A percentile compares a stretch with the other conserved stretches of the same genome.
Conservation (phyloP, 1,284 basidiomycete genomes). For the Peniophora sp. region DNA sequence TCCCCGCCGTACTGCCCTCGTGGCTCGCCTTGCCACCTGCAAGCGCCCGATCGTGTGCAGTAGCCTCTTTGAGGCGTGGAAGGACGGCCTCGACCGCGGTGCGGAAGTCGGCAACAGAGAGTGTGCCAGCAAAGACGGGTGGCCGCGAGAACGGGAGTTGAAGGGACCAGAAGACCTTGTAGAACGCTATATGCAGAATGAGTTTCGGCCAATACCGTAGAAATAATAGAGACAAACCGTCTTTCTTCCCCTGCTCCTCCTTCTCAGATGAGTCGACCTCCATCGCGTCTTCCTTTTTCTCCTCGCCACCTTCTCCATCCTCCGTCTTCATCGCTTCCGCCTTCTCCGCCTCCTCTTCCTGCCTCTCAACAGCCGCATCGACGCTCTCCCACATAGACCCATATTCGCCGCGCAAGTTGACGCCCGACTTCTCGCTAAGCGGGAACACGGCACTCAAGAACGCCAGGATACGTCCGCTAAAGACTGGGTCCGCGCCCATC, state of each 20-base stretch:
- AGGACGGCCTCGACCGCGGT: conserved; percentile 63
- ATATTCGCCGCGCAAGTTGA: conserved; percentile 83
- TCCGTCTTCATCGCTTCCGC: conserved; percentile 14
- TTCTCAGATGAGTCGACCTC: conserved; percentile 30
- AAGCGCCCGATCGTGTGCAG: conserved; percentile 73
- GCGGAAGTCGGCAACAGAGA: conserved; percentile 55
- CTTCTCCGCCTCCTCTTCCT: conserved; percentile 20
- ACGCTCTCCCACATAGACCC: conserved; percentile 74
- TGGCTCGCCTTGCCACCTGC: conserved; percentile 55
- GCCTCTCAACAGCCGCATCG: conserved; percentile 22
- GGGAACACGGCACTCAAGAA: conserved; percentile 84
- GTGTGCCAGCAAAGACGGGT: conserved; percentile 46
- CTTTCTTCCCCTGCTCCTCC: conserved; percentile 21
- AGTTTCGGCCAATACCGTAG: conserved; percentile 2
- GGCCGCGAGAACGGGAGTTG: conserved; percentile 75
- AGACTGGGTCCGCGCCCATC: conserved; percentile 73
- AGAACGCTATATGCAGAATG: conserved; percentile 51
- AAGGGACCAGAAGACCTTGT: conserved; percentile 79
- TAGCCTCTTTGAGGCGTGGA: conserved; percentile 75
- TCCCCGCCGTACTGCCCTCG: conserved; percentile 27
- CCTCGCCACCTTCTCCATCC: conserved; percentile 20
- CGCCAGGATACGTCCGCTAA: conserved; percentile 83
- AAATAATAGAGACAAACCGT: not conserved
- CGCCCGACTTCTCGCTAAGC: conserved; percentile 82
- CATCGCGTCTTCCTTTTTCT: conserved; percentile 19